These are phyloP conservation scores for Fusarium sp. DNA, from an alignment of 2,329 filamentous ascomycete species.

Conservation along the genomic window DNA sequence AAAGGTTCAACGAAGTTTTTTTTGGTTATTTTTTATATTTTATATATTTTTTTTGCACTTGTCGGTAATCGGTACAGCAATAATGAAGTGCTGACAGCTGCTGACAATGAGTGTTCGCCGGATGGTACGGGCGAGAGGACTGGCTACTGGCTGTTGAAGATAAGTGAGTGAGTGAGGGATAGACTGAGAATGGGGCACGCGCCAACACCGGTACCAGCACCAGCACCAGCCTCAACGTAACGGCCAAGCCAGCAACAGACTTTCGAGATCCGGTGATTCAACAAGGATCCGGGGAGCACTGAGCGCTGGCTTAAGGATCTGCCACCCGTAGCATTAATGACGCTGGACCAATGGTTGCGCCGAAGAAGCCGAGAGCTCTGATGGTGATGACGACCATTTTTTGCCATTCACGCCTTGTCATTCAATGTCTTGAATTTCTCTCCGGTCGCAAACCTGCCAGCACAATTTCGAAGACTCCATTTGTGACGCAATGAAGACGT, in stretches of 20 bases:
- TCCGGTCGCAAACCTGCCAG: constrained; percentile 16
- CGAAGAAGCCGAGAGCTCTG: background rate
- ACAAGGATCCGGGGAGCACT: constrained; percentile 18
- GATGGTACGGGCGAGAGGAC: background rate
- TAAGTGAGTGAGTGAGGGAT: background rate
- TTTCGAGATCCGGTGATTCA: constrained; percentile 20
- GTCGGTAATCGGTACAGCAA: constrained; percentile 11
- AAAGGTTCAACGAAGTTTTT: background rate
- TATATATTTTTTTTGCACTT: background rate
- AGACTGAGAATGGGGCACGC: constrained; percentile 9
- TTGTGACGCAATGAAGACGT: constrained; percentile 33
- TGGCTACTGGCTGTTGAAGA: background rate
- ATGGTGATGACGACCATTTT: constrained; percentile 20
- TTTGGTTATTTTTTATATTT: too few relatives aligned
- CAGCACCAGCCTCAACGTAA: constrained; percentile 23
- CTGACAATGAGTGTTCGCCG: background rate
- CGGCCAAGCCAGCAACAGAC: constrained; percentile 19
- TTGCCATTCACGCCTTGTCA: background rate
- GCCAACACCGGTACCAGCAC: background rate
- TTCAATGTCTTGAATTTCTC: constrained; percentile 12
- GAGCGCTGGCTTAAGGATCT: background rate
- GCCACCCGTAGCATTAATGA: background rate
- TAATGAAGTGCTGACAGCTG: constrained; percentile 32
- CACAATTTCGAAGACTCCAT: constrained; percentile 26
- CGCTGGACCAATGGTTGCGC: constrained; percentile 8